Evolutionary conservation across 192 early-diverging fungal genomes (phyloP).

Genomic region (Gamsiella multidivaricata): DNA sequence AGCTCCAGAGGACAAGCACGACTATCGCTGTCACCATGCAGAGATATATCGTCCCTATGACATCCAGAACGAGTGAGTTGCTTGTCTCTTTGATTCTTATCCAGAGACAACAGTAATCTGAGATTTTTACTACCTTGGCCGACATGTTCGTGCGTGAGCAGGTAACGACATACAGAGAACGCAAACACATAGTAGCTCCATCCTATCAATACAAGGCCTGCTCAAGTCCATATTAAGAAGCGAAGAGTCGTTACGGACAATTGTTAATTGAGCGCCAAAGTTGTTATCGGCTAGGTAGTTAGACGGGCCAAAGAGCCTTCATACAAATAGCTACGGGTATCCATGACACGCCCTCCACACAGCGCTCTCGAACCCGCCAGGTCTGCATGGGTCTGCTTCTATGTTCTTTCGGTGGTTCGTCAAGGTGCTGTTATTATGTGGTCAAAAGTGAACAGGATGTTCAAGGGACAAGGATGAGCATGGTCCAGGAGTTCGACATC

Average conservation of each 20-base stretch:
- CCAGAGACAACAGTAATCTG: too few relatives aligned
- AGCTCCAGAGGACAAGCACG: constrained; percentile 51
- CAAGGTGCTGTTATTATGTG: too few relatives aligned
- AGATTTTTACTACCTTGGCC: constrained; percentile 34
- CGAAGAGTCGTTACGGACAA: neutral
- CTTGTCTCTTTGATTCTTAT: neutral
- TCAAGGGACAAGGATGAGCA: too few relatives aligned
- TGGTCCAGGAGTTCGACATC: too few relatives aligned
- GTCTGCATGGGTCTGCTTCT: too few relatives aligned
- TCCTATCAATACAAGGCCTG: constrained; percentile 21
- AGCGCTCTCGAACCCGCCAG: constrained; percentile 27
- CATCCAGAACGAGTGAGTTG: neutral
- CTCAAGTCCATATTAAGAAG: neutral
- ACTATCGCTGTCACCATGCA: constrained; percentile 9
- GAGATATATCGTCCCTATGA: constrained; percentile 21
- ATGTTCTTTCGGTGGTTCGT: too few relatives aligned
- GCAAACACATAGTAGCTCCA: constrained; percentile 46
- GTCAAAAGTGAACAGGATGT: too few relatives aligned
- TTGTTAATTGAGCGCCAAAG: neutral
- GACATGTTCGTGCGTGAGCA: constrained; percentile 31
- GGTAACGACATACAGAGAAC: constrained; percentile 33
- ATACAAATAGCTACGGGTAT: constrained; percentile 42
- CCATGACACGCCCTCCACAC: constrained; percentile 25
- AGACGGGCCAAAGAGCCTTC: neutral
- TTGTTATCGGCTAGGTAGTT: too few relatives aligned